Percentiles rank a stretch among this genome's conserved stretches.
Conservation (phyloP, 2,329 filamentous ascomycete species). For the Aspergillus brasiliensis region DNA sequence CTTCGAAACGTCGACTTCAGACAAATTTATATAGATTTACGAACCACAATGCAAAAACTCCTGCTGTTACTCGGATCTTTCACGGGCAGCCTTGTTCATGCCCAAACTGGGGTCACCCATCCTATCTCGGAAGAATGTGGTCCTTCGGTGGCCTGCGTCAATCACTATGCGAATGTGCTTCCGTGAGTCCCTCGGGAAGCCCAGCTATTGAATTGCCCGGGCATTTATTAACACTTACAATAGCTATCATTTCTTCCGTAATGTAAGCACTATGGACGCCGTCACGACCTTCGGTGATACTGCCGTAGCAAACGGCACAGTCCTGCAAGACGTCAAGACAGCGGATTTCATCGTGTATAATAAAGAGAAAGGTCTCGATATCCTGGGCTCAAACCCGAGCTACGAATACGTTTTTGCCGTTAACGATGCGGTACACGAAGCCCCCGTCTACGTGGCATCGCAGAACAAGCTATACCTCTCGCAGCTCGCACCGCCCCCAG, state of each 20-base stretch:
- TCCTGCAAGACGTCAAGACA: slow-evolving; percentile 32
- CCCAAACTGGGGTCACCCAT: slow-evolving; percentile 30
- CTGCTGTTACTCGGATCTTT: slow-evolving; percentile 2
- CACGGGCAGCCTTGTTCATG: slow-evolving; percentile 14
- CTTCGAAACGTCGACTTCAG: neutral
- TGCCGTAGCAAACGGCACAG: slow-evolving; percentile 35
- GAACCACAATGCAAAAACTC: neutral
- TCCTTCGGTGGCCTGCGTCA: slow-evolving; percentile 39
- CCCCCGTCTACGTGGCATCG: slow-evolving; percentile 44
- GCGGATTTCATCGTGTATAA: slow-evolving; percentile 45
- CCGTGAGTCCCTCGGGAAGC: slow-evolving; percentile 18
- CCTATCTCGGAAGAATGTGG: slow-evolving; percentile 35
- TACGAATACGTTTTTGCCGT: slow-evolving; percentile 44
- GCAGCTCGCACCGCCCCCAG: slow-evolving; percentile 39
- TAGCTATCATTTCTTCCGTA: slow-evolving; percentile 44
- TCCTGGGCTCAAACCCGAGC: slow-evolving; percentile 40
- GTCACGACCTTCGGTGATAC: slow-evolving; percentile 35
- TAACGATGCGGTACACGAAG: slow-evolving; percentile 44
- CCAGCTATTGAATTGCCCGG: neutral
- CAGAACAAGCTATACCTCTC: slow-evolving; percentile 46
- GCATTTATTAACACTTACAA: slow-evolving; percentile 22
- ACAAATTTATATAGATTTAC: neutral
- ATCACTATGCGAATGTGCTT: slow-evolving; percentile 37
- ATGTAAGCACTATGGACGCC: slow-evolving; percentile 26
- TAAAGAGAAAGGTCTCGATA: slow-evolving; percentile 35